phyloP scores from a whole-genome alignment of 164 flowering plant species.

The Vitis amurensis region DNA sequence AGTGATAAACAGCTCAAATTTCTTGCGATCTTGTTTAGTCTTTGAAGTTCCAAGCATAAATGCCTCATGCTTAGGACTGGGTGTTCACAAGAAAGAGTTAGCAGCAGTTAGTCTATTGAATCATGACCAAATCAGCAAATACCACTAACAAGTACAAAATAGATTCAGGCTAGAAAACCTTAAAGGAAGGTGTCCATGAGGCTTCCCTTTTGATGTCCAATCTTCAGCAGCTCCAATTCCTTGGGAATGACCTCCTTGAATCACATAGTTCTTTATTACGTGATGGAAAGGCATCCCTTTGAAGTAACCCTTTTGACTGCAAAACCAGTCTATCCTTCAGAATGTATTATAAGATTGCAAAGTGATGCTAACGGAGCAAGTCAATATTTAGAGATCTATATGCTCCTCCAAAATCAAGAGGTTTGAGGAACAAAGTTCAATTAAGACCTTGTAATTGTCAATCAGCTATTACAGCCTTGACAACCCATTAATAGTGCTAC shows the following conservation, averaged over 20 bases:
- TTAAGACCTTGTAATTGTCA: too few relatives aligned
- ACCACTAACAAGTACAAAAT: background rate
- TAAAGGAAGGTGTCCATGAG: constrained; percentile 39
- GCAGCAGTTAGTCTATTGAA: background rate
- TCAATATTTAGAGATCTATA: background rate
- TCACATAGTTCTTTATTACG: constrained; percentile 85
- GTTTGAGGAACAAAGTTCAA: too few relatives aligned
- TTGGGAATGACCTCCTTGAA: constrained; percentile 77
- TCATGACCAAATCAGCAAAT: background rate
- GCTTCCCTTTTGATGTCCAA: constrained; percentile 76
- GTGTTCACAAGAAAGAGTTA: background rate
- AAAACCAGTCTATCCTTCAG: constrained; percentile 15
- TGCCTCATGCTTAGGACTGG: constrained; percentile 88
- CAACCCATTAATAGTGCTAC: too few relatives aligned
- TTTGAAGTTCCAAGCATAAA: constrained; percentile 96
- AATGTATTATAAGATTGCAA: background rate
- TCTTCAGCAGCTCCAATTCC: constrained; percentile 68
- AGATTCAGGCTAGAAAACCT: constrained; percentile 42
- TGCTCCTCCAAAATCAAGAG: too few relatives aligned
- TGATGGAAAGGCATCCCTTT: constrained; percentile 80
- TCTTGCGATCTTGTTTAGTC: constrained; percentile 46
- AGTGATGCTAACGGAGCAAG: background rate
- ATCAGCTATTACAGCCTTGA: too few relatives aligned
- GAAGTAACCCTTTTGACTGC: constrained; percentile 89
- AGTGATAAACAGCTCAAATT: constrained; percentile 78